Evolutionary conservation across 768 basidiomycete species (phyloP), one percentile per base, ranked within the genome.

Genomic region (Xanthoconium stramineum): DNA sequence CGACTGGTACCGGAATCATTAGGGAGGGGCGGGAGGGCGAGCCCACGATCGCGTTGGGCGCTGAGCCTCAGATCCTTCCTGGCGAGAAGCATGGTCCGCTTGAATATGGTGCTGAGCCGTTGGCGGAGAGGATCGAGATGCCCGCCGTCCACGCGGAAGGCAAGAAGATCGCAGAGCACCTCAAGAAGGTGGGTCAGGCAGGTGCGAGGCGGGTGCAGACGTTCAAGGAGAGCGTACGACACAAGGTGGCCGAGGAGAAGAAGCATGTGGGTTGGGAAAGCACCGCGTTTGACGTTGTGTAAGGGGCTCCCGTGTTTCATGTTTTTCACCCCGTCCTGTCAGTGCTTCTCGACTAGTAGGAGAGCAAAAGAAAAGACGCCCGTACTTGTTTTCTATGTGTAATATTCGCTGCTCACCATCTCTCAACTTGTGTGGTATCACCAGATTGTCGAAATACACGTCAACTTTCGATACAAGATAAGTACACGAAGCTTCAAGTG

Each of bases 21-120:
- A 77, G 83, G 42, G 79, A 84, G 62, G 81, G 80, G 37, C 56
- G 59, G 0, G 55, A 57, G 15, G 69, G 64, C 3, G 67, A 70
- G 38, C 72, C 65, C 15, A 65, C 65, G 47, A 80, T 90, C 47
- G 88, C 87, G 0, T 72, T 89, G 73, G 88, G 88, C 3, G 84
- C 80, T 7, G 86, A 87, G 69, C 88, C 88, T 36, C 88, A 90
- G 74, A 81, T 90, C 33, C 68, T 90, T 30, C 70, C 80, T 29
- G 84, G 86, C 0, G 80, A 84, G 58, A 88, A 90, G 76, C 77
- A 74, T 4, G 88, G 88, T 0, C 88, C 88, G 0, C 63, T 83
- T 36, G 88, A 83, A 3, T 83, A 75, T 2, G 76, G 75, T 6
- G 76, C 83, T 3, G 79, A 75, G 57, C 65, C 72, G 5, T 49